Percentiles rank a stretch among this genome's conserved stretches.
Evolutionary conservation across 148 eudicot species (phyloP).

Genomic region (Nyssa sinensis): DNA sequence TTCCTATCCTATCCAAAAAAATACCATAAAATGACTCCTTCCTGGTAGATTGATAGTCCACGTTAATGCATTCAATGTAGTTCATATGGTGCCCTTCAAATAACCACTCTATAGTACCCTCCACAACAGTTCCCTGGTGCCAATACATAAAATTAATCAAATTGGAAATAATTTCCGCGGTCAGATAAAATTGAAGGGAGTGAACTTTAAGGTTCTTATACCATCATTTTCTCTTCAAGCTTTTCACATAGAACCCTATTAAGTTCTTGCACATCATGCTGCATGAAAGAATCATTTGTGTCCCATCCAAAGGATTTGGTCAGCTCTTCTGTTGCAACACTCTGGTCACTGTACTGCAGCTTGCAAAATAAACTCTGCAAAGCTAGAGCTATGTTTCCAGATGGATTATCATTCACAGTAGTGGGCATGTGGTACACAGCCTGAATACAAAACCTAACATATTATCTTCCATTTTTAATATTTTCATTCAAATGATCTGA

Average conservation of each 20-base stretch:
- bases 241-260: slow-evolving; percentile 79
- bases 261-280: slow-evolving; percentile 89
- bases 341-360: slow-evolving; percentile 72
- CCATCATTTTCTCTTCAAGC: slow-evolving; percentile 89
- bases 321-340: slow-evolving; percentile 82
- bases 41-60: slow-evolving; percentile 77
- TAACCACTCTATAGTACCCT: slow-evolving; percentile 73
- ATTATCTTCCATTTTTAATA: neutral
- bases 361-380: slow-evolving; percentile 79
- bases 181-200: neutral
- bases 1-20: too few species aligned
- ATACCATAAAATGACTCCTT: slow-evolving; percentile 81
- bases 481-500: too few species aligned
- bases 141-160: slow-evolving; percentile 13
- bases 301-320: slow-evolving; percentile 91
- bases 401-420: slow-evolving; percentile 72
- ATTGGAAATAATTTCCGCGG: neutral
- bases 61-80: slow-evolving; percentile 74
- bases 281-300: slow-evolving; percentile 79
- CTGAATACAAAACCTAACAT: slow-evolving; percentile 30
- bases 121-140: slow-evolving; percentile 75
- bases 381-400: slow-evolving; percentile 80
- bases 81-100: too few species aligned
- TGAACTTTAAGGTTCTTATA: slow-evolving; percentile 16
- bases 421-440: slow-evolving; percentile 92